Evolutionary conservation across 2,329 filamentous ascomycete species (phyloP).

Genomic region (Cladosporium oxysporum): DNA sequence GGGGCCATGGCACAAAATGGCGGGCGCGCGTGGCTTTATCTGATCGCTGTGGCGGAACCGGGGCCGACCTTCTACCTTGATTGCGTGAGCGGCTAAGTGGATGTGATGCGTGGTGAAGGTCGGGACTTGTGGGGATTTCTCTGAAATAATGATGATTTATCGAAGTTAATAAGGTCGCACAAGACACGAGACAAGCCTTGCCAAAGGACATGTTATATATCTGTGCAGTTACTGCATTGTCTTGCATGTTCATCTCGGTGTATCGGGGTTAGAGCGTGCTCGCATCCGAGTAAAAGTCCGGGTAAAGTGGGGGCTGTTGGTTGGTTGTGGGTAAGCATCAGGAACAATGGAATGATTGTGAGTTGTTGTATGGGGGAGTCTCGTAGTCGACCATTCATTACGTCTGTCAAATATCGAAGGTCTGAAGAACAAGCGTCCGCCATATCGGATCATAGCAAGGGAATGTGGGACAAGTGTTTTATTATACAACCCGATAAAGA

Average conservation of each 20-base stretch:
- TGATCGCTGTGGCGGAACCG: conserved; percentile 10
- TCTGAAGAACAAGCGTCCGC: too few species aligned
- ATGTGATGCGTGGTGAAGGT: not conserved
- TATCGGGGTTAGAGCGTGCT: not conserved
- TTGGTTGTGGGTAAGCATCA: not conserved
- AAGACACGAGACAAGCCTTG: not conserved
- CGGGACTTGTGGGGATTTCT: not conserved
- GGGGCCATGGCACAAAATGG: conserved; percentile 15
- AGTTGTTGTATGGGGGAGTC: not conserved
- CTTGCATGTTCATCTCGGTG: conserved; percentile 13
- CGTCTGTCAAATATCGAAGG: too few species aligned
- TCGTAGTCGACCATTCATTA: too few species aligned
- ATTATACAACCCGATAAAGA: not conserved
- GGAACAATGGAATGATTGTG: not conserved
- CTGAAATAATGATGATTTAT: not conserved
- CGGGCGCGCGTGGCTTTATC: conserved; percentile 15
- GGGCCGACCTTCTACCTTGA: conserved; percentile 8
- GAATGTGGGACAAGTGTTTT: not conserved
- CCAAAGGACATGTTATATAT: not conserved
- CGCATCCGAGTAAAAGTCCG: conserved; percentile 6
- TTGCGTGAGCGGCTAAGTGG: not conserved
- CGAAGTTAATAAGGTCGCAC: not conserved
- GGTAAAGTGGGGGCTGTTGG: not conserved
- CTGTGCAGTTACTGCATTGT: not conserved
- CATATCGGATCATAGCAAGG: not conserved